Conservation (phyloP, 176 grass and related monocot genomes). For the Rhynchospora tenuis region DNA sequence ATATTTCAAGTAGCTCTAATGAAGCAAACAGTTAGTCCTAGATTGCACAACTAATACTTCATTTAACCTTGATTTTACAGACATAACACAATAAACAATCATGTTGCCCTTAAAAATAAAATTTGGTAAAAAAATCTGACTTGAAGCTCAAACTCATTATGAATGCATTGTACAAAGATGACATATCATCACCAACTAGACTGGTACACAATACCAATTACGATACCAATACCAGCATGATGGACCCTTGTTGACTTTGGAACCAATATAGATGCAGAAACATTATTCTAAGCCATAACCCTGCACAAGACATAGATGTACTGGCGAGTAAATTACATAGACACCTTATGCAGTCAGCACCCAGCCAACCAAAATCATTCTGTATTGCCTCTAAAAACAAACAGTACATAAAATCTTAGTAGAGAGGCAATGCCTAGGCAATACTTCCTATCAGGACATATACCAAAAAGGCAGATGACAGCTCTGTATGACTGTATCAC, state of each 20-base stretch:
- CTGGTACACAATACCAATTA: not conserved
- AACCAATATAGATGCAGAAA: not conserved
- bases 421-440: not conserved
- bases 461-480: not conserved
- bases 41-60: too few relatives aligned
- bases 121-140: not conserved
- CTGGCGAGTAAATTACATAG: not conserved
- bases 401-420: not conserved
- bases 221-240: not conserved
- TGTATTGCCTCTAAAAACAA: not conserved
- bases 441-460: not conserved
- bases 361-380: not conserved
- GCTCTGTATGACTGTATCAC: not conserved
- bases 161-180: not conserved
- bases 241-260: not conserved
- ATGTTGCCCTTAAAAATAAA: not conserved
- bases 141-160: not conserved
- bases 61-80: too few relatives aligned
- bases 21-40: too few relatives aligned
- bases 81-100: not conserved
- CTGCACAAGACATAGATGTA: not conserved
- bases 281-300: not conserved
- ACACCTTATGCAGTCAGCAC: not conserved
- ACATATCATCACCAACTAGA: not conserved
- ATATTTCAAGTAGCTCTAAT: too few relatives aligned